These are phyloP conservation scores for Solanum medicagineum DNA, from an alignment of 257 asterid genomes.

Conservation along the genomic window DNA sequence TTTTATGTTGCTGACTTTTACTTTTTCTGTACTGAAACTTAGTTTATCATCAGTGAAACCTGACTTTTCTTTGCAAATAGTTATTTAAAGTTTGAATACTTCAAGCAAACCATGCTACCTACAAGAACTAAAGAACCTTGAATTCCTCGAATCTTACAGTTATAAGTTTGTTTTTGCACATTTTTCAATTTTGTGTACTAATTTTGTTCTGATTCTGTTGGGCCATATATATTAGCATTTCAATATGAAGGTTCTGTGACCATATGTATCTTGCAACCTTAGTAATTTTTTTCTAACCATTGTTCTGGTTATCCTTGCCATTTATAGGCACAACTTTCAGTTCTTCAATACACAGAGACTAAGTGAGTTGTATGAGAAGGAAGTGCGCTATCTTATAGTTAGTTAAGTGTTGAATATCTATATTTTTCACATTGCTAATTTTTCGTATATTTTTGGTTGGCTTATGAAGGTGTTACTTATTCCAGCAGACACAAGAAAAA, in stretches of 20 bases:
- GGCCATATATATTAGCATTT: background rate
- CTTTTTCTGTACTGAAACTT: background rate
- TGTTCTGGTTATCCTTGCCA: background rate
- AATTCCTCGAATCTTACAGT: slow-evolving; percentile 98
- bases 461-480: slow-evolving; percentile 2
- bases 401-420: slow-evolving; percentile 14
- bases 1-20: background rate
- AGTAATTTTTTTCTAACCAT: background rate
- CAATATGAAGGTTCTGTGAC: background rate
- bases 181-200: background rate
- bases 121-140: slow-evolving; percentile 92
- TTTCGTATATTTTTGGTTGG: background rate
- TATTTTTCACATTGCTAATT: background rate
- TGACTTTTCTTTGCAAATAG: slow-evolving; percentile 15
- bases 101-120: slow-evolving; percentile 99
- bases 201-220: background rate
- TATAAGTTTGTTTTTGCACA: slow-evolving; percentile 27
- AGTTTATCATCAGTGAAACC: background rate
- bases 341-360: slow-evolving; percentile 94
- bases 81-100: slow-evolving; percentile 92
- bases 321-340: slow-evolving; percentile 89
- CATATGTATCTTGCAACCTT: background rate
- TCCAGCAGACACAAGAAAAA: slow-evolving; percentile 70
- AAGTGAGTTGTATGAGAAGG: slow-evolving; percentile 88
- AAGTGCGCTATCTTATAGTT: slow-evolving; percentile 94